Percentiles rank a stretch among this genome's conserved stretches.
phyloP scores from a whole-genome alignment of 192 early-diverging fungal genomes.

The Coemansia sp. region DNA sequence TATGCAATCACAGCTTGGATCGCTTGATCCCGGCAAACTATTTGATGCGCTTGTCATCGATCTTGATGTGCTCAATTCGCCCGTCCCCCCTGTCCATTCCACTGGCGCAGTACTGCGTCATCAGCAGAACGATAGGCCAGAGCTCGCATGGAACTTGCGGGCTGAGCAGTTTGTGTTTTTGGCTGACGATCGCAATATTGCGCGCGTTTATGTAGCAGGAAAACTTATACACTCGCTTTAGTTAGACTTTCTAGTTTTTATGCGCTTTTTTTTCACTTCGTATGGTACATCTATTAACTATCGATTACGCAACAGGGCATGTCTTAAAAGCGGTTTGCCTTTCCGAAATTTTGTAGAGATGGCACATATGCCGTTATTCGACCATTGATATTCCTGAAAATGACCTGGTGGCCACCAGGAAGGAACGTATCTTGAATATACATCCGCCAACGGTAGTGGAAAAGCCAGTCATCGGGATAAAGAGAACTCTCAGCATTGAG shows the following conservation, averaged over 20 bases:
- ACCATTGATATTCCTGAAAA: slow-evolving; percentile 66
- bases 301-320: slow-evolving; percentile 1
- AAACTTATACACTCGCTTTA: slow-evolving; percentile 45
- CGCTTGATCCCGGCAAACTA: slow-evolving; percentile 79
- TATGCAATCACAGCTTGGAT: slow-evolving; percentile 72
- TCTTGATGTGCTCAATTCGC: slow-evolving; percentile 62
- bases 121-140: not conserved
- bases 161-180: slow-evolving; percentile 87
- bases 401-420: slow-evolving; percentile 60
- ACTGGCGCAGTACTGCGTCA: slow-evolving; percentile 27
- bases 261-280: not conserved
- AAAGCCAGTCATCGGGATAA: slow-evolving; percentile 76
- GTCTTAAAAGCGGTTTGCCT: not conserved
- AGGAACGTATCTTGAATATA: slow-evolving; percentile 41
- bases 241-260: not conserved
- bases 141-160: slow-evolving; percentile 41
- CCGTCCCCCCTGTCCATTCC: slow-evolving; percentile 19
- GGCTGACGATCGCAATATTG: slow-evolving; percentile 85
- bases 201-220: slow-evolving; percentile 79
- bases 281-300: not conserved
- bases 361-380: slow-evolving; percentile 40
- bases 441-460: slow-evolving; percentile 76
- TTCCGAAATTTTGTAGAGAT: slow-evolving; percentile 15
- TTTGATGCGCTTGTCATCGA: slow-evolving; percentile 91
- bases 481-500: slow-evolving; percentile 65